phyloP scores from a whole-genome alignment of 768 basidiomycete species.

The Chiua virens region DNA sequence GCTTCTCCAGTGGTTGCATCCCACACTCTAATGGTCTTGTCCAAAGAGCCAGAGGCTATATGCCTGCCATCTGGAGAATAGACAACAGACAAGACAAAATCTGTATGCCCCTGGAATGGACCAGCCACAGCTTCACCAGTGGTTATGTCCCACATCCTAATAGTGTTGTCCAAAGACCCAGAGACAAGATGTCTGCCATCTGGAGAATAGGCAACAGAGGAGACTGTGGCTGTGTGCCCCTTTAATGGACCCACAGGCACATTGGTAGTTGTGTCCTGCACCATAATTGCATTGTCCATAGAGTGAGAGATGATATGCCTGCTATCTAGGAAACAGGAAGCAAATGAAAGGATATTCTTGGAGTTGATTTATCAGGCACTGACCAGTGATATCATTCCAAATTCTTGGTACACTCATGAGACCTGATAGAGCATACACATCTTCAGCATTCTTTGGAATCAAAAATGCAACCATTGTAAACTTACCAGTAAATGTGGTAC shows the following conservation, averaged over 20 bases:
- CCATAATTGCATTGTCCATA: neutral
- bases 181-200: neutral
- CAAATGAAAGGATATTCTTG: neutral
- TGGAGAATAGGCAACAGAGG: constrained; percentile 3
- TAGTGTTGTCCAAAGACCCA: neutral
- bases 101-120: neutral
- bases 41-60: neutral
- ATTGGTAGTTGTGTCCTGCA: constrained; percentile 16
- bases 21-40: neutral
- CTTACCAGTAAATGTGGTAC: too few relatives aligned
- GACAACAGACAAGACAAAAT: neutral
- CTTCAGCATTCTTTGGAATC: too few relatives aligned
- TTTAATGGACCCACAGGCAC: constrained; percentile 4
- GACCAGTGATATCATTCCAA: too few relatives aligned
- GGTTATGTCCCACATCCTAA: neutral
- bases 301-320: constrained; percentile 1
- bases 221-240: neutral
- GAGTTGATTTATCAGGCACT: too few relatives aligned
- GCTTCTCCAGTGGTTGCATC: neutral
- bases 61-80: neutral
- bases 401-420: too few relatives aligned
- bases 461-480: too few relatives aligned
- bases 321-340: constrained; percentile 2
- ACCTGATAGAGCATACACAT: too few relatives aligned
- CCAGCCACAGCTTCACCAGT: neutral